Conservation (phyloP, 202 grass and related monocot genomes). For the Schoenoplectus tabernaemontani region DNA sequence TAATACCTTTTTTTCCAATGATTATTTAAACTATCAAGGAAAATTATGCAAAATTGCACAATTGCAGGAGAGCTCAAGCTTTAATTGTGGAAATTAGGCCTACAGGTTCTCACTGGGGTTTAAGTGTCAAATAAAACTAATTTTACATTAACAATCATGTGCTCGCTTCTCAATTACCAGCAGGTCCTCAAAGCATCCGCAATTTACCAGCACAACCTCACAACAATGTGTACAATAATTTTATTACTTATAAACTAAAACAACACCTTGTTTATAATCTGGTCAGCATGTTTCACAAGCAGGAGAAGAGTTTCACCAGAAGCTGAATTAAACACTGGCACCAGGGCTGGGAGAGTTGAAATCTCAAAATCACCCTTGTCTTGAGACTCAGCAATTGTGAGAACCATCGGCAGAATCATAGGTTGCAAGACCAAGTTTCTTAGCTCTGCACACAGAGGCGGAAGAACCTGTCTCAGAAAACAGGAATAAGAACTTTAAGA, state of each 20-base stretch:
- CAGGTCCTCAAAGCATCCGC: not conserved
- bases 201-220: constrained; percentile 8
- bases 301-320: constrained; percentile 97
- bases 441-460: constrained; percentile 91
- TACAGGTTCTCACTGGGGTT: not conserved
- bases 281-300: constrained; percentile 85
- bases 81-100: not conserved
- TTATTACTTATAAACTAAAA: constrained; percentile 9
- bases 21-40: not conserved
- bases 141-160: not conserved
- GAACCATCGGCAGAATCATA: constrained; percentile 99
- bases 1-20: not conserved
- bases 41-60: not conserved
- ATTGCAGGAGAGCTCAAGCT: not conserved
- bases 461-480: constrained; percentile 64
- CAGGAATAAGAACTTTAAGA: constrained; percentile 14
- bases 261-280: constrained; percentile 88
- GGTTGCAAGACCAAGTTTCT: constrained; percentile 96
- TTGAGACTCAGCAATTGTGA: constrained; percentile 91
- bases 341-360: constrained; percentile 84
- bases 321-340: constrained; percentile 91
- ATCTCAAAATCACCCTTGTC: constrained; percentile 96
- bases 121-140: not conserved
- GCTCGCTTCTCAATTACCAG: not conserved
- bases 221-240: not conserved